These are phyloP conservation scores for Phytophthora pistaciae DNA, from an alignment of 352 stramenopile species.

Conservation along the genomic window DNA sequence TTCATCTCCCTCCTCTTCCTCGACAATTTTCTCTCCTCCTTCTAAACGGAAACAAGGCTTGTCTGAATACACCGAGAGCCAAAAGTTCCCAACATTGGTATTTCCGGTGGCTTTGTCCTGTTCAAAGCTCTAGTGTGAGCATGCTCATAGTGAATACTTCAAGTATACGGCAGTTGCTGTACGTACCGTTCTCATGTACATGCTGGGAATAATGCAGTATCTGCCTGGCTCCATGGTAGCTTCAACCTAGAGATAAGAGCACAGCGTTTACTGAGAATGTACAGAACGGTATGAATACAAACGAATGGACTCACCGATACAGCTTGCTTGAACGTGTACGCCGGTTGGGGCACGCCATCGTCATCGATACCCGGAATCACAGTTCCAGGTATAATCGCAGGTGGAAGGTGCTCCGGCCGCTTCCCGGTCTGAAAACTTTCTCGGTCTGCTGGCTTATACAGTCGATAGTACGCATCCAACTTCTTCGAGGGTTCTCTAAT, in stretches of 20 bases:
- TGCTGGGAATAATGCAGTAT: conserved; percentile 88
- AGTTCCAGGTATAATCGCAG: conserved; percentile 80
- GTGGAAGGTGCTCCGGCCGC: conserved; percentile 58
- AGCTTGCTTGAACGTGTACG: conserved; percentile 88
- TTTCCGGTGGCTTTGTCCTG: conserved; percentile 84
- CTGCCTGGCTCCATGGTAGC: conserved; percentile 72
- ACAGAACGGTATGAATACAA: background rate
- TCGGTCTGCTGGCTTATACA: conserved; percentile 74
- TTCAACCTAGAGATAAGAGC: conserved; percentile 51
- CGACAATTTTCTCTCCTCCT: conserved; percentile 77
- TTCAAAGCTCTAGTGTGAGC: background rate
- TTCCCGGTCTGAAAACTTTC: conserved; percentile 69
- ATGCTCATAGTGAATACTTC: too few relatives aligned
- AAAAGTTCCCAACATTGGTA: conserved; percentile 83
- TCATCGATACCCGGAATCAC: conserved; percentile 71
- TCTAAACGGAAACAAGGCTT: conserved; percentile 74
- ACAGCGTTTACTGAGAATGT: background rate
- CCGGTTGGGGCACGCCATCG: conserved; percentile 72
- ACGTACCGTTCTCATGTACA: conserved; percentile 88
- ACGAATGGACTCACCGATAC: conserved; percentile 58
- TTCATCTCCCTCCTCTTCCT: conserved; percentile 82
- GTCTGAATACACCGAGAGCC: conserved; percentile 84
- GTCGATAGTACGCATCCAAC: conserved; percentile 68
- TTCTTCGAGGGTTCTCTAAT: conserved; percentile 74
- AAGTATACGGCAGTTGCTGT: background rate